A percentile compares a stretch with the other conserved stretches of the same genome.
Conservation (phyloP, 306 rosid species). For the Prinsepia uniflora region DNA sequence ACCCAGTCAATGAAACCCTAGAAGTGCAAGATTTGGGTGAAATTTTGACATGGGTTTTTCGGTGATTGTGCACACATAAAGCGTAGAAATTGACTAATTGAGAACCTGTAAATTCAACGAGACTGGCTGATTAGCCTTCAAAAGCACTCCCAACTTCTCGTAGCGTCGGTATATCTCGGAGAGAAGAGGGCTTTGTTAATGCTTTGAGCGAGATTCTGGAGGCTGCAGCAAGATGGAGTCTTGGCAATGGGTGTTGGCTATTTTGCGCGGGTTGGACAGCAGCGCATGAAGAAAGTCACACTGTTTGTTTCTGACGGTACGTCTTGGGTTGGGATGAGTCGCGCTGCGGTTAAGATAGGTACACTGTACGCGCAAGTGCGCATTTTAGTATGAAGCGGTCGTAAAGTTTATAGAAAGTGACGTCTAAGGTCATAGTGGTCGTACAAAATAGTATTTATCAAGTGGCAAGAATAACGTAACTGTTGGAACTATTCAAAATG, state of each 20-base stretch:
- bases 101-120: constrained; percentile 41
- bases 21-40: constrained; percentile 29
- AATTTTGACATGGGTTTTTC: constrained; percentile 28
- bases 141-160: constrained; percentile 21
- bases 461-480: no score
- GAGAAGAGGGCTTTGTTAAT: constrained; percentile 23
- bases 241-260: neutral
- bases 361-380: neutral
- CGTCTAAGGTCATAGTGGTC: neutral
- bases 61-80: constrained; percentile 16
- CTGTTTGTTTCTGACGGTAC: neutral
- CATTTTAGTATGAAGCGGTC: neutral
- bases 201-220: constrained; percentile 21
- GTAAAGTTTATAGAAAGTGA: neutral
- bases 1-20: constrained; percentile 52
- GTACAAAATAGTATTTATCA: neutral
- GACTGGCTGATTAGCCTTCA: constrained; percentile 45
- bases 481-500: no score
- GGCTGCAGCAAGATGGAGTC: constrained; percentile 19
- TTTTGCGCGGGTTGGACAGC: constrained; percentile 18
- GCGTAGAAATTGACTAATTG: constrained; percentile 18
- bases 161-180: constrained; percentile 5
- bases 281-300: neutral
- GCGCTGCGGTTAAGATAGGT: neutral
- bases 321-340: neutral